Evolutionary conservation across 805 yeast species (phyloP).

Genomic region (Saturnispora gosingensis): DNA sequence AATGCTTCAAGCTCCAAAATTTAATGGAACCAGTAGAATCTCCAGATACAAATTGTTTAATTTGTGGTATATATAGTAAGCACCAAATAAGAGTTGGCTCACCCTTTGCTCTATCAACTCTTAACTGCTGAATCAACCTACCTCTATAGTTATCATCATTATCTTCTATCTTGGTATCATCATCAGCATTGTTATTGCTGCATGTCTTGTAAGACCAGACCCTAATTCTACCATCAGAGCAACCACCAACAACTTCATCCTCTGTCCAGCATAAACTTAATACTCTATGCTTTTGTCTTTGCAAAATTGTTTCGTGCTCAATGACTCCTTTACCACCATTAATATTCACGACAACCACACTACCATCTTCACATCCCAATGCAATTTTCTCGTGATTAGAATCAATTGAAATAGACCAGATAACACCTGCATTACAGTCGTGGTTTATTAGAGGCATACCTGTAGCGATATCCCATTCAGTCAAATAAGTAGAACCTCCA

Average conservation of each 20-base stretch:
- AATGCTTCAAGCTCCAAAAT: constrained; percentile 79
- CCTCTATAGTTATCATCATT: constrained; percentile 32
- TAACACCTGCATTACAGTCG: constrained; percentile 88
- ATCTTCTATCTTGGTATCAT: not conserved
- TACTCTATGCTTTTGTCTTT: constrained; percentile 77
- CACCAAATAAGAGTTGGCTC: constrained; percentile 93
- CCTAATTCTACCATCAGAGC: constrained; percentile 88
- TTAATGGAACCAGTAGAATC: constrained; percentile 93
- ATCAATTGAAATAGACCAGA: constrained; percentile 78
- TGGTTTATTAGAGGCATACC: constrained; percentile 66
- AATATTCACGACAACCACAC: constrained; percentile 76
- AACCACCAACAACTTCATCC: constrained; percentile 72
- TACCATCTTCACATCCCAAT: constrained; percentile 93
- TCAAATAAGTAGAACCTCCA: constrained; percentile 84
- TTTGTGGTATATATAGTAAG: constrained; percentile 50
- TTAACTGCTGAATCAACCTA: constrained; percentile 72
- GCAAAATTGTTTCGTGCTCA: constrained; percentile 67
- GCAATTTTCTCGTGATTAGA: constrained; percentile 56
- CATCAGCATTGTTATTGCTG: constrained; percentile 9
- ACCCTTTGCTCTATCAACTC: constrained; percentile 79
- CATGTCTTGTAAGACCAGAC: constrained; percentile 53
- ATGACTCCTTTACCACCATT: constrained; percentile 78
- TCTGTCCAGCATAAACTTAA: constrained; percentile 70
- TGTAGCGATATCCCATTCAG: constrained; percentile 83
- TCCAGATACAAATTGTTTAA: constrained; percentile 80